Evolutionary conservation across 208 protist genomes (phyloP).

Genomic region (Trypanosoma scelopori): DNA sequence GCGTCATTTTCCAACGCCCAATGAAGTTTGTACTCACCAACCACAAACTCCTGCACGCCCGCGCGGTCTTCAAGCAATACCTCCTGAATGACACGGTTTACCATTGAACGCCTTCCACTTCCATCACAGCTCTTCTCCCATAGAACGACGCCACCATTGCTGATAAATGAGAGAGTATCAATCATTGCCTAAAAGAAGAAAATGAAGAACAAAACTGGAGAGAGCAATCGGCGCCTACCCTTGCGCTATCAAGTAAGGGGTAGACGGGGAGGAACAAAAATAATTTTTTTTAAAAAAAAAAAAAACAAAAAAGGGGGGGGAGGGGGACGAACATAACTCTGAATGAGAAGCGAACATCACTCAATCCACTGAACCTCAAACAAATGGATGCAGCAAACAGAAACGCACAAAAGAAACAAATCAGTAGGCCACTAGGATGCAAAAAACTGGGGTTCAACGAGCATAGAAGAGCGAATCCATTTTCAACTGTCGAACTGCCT

Average conservation of each 20-base stretch:
- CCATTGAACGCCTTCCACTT: conserved; percentile 65
- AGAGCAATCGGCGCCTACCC: background rate
- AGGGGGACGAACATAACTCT: too few relatives aligned
- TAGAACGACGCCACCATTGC: conserved; percentile 93
- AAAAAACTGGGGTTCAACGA: conserved; percentile 2
- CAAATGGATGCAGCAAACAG: background rate
- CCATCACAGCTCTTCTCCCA: conserved; percentile 74
- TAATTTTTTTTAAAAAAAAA: background rate
- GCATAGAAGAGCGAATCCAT: conserved; percentile 12
- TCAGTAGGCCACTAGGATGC: conserved; percentile 3
- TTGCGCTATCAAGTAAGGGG: too few relatives aligned
- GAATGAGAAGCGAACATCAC: background rate
- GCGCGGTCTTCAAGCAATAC: conserved; percentile 93
- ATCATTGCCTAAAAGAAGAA: conserved; percentile 76
- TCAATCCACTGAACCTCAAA: too few relatives aligned
- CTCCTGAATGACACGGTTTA: conserved; percentile 92
- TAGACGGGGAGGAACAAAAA: too few relatives aligned
- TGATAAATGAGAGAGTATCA: conserved; percentile 93
- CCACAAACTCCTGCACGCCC: conserved; percentile 59
- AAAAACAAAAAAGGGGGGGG: background rate
- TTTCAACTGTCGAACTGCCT: conserved; percentile 27
- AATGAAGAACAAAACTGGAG: background rate
- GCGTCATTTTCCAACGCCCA: conserved; percentile 94
- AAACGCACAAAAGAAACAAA: background rate
- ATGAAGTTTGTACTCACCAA: conserved; percentile 87